Evolutionary conservation across 2,329 filamentous ascomycete genomes (phyloP).

Genomic region (Monosporascus sp.): DNA sequence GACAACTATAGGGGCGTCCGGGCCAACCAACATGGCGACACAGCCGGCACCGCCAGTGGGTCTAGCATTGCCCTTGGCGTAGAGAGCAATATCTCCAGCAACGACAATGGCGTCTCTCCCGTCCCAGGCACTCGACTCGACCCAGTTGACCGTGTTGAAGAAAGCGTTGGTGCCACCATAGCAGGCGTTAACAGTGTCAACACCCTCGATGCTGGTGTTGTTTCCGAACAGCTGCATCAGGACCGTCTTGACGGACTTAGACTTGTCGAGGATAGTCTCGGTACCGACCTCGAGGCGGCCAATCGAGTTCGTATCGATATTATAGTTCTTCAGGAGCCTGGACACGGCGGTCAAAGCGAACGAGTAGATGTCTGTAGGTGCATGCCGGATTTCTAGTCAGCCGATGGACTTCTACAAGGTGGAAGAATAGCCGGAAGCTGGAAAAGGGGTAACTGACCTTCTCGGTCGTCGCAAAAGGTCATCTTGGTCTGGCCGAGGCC

Average conservation of each 20-base stretch:
- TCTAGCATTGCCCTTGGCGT: conserved; percentile 77
- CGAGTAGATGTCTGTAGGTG: conserved; percentile 73
- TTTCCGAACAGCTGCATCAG: conserved; percentile 82
- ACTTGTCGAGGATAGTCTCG: conserved; percentile 83
- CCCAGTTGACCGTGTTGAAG: conserved; percentile 80
- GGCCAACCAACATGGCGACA: conserved; percentile 74
- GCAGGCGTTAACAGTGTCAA: conserved; percentile 81
- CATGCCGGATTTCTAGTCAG: conserved; percentile 12
- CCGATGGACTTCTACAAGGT: background rate
- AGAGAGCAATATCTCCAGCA: conserved; percentile 78
- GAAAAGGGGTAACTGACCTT: conserved; percentile 53
- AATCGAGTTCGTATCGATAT: conserved; percentile 71
- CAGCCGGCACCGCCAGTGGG: conserved; percentile 77
- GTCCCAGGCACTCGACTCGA: conserved; percentile 84
- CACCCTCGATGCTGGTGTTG: conserved; percentile 79
- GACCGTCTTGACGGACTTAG: conserved; percentile 85
- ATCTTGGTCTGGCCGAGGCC: conserved; percentile 88
- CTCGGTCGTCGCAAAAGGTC: conserved; percentile 86
- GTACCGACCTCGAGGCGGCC: conserved; percentile 81
- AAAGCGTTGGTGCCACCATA: conserved; percentile 82
- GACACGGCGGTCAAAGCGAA: conserved; percentile 73
- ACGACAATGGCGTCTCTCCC: conserved; percentile 76
- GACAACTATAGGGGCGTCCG: conserved; percentile 69
- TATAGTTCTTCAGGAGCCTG: conserved; percentile 77
- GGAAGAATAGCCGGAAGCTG: background rate